Percentiles rank a stretch among this genome's conserved stretches.
phyloP scores from a whole-genome alignment of 1,284 basidiomycete genomes.

The Malassezia brasiliensis region DNA sequence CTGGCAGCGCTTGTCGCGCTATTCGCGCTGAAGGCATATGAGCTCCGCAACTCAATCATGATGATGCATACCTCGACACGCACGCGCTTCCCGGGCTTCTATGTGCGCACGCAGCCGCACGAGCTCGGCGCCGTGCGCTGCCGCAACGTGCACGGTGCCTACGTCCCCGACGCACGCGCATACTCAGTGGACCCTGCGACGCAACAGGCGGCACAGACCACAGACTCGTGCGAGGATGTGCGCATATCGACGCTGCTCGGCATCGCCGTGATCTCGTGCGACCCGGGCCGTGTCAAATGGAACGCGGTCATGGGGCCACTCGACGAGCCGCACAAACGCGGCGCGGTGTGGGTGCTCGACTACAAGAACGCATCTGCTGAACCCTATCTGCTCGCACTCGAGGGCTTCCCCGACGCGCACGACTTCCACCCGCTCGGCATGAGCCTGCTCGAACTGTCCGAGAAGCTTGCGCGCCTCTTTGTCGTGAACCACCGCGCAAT shows the following conservation, averaged over 20 bases:
- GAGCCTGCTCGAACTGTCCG: neutral
- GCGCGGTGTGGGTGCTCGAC: constrained; percentile 15
- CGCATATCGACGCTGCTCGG: neutral
- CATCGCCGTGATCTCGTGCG: constrained; percentile 15
- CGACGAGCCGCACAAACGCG: constrained; percentile 1
- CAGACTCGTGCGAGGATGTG: constrained; percentile 16
- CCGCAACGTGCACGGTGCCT: neutral
- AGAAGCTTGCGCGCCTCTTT: constrained; percentile 10
- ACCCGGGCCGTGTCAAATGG: constrained; percentile 17
- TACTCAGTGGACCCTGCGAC: neutral
- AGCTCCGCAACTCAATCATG: neutral
- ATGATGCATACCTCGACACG: neutral
- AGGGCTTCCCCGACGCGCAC: constrained; percentile 2
- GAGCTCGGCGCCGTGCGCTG: neutral
- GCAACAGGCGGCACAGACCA: neutral
- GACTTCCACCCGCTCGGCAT: constrained; percentile 21
- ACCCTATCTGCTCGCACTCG: neutral
- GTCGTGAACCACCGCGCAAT: constrained; percentile 13
- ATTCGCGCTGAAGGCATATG: neutral
- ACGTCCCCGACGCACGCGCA: constrained; percentile 2
- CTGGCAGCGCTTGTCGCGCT: neutral
- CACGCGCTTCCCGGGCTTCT: neutral
- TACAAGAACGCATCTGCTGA: neutral
- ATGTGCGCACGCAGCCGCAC: neutral
- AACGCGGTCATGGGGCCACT: constrained; percentile 17